Evolutionary conservation across 495 filamentous ascomycete species (phyloP).

Genomic region (Lepidopterella palustris): DNA sequence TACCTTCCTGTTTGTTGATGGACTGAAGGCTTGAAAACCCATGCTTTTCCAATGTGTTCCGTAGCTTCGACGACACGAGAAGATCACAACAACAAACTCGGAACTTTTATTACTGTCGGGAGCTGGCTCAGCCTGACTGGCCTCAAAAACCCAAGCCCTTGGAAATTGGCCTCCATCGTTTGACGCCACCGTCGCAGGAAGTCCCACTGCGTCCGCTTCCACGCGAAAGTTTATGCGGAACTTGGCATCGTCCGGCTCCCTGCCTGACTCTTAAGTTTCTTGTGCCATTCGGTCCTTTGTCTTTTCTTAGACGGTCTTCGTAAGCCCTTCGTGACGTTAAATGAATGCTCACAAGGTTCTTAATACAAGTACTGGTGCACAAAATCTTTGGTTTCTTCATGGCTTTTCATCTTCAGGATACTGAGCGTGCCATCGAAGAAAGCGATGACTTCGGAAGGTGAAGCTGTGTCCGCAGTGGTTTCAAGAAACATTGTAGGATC

Average conservation of each 20-base stretch:
- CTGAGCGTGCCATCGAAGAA: no score
- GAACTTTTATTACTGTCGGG: not conserved
- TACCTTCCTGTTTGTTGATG: no score
- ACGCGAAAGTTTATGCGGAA: constrained; percentile 17
- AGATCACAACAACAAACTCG: no score
- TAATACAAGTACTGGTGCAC: no score
- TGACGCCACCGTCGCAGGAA: constrained; percentile 16
- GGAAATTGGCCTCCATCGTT: constrained; percentile 9
- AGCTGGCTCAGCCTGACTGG: no score
- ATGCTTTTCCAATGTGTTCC: not conserved
- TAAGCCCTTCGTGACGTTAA: not conserved
- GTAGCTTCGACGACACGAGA: not conserved
- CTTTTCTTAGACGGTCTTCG: not conserved
- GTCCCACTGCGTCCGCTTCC: constrained; percentile 17
- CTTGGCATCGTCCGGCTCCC: not conserved
- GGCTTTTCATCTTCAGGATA: no score
- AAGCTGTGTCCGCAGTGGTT: no score
- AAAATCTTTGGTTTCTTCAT: no score
- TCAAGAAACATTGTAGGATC: no score
- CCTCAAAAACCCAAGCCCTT: not conserved
- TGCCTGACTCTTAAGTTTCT: constrained; percentile 1
- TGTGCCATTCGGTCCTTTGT: not conserved
- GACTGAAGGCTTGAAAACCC: not conserved
- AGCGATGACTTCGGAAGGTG: no score
- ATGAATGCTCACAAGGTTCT: no score